phyloP scores from a whole-genome alignment of 352 stramenopile species.

The Globisporangium solare region DNA sequence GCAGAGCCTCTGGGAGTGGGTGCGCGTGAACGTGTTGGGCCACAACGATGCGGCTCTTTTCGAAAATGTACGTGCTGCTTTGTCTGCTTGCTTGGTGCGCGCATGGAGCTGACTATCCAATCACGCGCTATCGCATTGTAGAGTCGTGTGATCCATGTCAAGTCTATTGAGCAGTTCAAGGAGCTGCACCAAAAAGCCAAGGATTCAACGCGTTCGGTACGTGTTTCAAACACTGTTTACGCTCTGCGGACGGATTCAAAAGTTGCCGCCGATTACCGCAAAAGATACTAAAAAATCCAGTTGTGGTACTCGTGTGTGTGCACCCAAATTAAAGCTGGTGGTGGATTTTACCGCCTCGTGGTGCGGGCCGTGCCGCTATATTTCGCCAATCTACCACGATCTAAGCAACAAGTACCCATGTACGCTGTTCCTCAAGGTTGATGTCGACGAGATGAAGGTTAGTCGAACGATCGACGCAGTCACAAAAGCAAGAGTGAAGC shows the following conservation, averaged over 20 bases:
- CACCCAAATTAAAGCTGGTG: constrained; percentile 34
- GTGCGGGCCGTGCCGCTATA: constrained; percentile 86
- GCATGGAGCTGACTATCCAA: neutral
- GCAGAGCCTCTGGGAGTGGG: constrained; percentile 64
- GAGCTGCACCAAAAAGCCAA: constrained; percentile 69
- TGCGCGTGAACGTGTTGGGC: constrained; percentile 60
- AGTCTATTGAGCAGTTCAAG: constrained; percentile 63
- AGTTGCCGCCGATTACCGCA: too few relatives aligned
- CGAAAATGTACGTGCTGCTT: constrained; percentile 28
- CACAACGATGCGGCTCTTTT: constrained; percentile 42
- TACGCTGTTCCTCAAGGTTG: constrained; percentile 86
- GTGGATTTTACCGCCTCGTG: constrained; percentile 88
- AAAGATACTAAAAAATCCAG: neutral
- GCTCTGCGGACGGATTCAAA: neutral
- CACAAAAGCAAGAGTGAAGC: too few relatives aligned
- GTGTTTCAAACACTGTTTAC: neutral
- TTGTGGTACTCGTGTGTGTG: neutral
- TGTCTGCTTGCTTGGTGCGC: neutral
- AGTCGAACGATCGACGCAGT: too few relatives aligned
- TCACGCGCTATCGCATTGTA: constrained; percentile 13
- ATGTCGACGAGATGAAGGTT: constrained; percentile 81
- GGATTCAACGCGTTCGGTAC: constrained; percentile 57
- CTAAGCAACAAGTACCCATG: constrained; percentile 81
- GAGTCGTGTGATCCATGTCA: constrained; percentile 70
- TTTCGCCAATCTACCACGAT: constrained; percentile 82